Evolutionary conservation across 2,329 filamentous ascomycete species (phyloP).

Genomic region (Pseudopyrenochaeta lycopersici): DNA sequence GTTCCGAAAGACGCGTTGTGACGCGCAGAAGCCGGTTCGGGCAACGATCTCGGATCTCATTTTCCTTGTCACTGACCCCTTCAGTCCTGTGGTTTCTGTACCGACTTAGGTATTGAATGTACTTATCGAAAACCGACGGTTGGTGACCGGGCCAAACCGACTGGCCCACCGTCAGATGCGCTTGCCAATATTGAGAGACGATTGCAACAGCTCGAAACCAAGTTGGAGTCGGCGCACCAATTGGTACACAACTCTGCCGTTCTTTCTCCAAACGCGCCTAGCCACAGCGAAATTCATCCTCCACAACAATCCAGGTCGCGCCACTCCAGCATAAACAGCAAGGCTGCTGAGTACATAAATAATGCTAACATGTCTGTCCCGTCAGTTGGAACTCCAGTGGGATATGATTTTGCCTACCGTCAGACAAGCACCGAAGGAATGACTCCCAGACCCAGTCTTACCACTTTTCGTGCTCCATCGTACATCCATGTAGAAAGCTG

Average conservation of each 20-base stretch:
- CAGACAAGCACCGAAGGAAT: constrained; percentile 35
- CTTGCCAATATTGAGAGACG: constrained; percentile 32
- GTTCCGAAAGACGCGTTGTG: constrained; percentile 38
- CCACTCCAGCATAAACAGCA: constrained; percentile 27
- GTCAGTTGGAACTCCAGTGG: constrained; percentile 19
- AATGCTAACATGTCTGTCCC: constrained; percentile 16
- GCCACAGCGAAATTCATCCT: constrained; percentile 19
- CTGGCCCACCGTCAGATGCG: constrained; percentile 23
- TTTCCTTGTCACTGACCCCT: constrained; percentile 3
- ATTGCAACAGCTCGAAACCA: constrained; percentile 32
- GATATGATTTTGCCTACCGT: constrained; percentile 36
- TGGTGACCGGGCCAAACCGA: constrained; percentile 27
- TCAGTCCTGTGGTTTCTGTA: constrained; percentile 36
- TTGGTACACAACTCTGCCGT: constrained; percentile 21
- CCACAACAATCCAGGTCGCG: constrained; percentile 15
- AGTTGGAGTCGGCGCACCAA: constrained; percentile 28
- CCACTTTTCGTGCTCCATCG: constrained; percentile 28
- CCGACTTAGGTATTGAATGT: constrained; percentile 38
- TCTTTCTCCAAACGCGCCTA: constrained; percentile 24
- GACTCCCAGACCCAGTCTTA: constrained; percentile 32
- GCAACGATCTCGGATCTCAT: constrained; percentile 2
- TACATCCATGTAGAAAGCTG: constrained; percentile 37
- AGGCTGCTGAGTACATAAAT: constrained; percentile 18
- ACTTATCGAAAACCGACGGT: constrained; percentile 36
- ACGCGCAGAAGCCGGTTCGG: constrained; percentile 30